Conservation (phyloP, 208 protist species). For the Porcisia deanei region DNA sequence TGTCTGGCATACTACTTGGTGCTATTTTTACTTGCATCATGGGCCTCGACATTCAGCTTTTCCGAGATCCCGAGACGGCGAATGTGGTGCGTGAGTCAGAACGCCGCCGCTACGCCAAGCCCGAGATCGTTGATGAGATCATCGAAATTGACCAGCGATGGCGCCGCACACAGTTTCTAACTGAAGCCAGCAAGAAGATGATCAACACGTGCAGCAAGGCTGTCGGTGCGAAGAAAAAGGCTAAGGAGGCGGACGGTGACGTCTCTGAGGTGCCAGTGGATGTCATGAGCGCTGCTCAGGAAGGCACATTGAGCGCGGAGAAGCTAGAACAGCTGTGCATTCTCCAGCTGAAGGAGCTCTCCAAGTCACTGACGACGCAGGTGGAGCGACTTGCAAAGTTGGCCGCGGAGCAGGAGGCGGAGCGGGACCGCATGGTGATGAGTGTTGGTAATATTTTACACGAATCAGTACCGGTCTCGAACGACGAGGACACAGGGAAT, state of each 20-base stretch:
- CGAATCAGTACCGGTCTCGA: conserved; percentile 92
- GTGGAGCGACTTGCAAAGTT: conserved; percentile 63
- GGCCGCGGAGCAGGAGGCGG: conserved; percentile 53
- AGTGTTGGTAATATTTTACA: conserved; percentile 97
- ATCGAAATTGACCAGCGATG: conserved; percentile 93
- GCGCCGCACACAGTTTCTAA: conserved; percentile 82
- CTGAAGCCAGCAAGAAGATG: conserved; percentile 88
- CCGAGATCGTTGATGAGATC: conserved; percentile 92
- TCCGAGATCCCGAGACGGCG: conserved; percentile 94
- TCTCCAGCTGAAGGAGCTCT: conserved; percentile 91
- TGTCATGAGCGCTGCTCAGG: conserved; percentile 50
- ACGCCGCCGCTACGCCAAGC: conserved; percentile 90
- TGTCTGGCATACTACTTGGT: not conserved
- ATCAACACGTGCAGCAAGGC: conserved; percentile 91
- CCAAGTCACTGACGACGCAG: conserved; percentile 68
- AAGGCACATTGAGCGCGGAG: conserved; percentile 56
- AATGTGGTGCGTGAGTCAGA: conserved; percentile 96
- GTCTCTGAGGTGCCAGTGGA: conserved; percentile 60
- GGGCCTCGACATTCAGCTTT: conserved; percentile 97
- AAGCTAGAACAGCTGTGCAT: conserved; percentile 72
- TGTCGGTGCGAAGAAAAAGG: conserved; percentile 92
- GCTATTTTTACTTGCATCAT: conserved; percentile 30
- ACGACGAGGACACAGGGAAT: conserved; percentile 97
- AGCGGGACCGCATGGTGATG: conserved; percentile 82
- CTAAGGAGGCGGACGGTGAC: conserved; percentile 88